Evolutionary conservation across 257 asterid species (phyloP), one percentile per base, ranked within the genome.

Genomic region (Nicotiana tabacum): DNA sequence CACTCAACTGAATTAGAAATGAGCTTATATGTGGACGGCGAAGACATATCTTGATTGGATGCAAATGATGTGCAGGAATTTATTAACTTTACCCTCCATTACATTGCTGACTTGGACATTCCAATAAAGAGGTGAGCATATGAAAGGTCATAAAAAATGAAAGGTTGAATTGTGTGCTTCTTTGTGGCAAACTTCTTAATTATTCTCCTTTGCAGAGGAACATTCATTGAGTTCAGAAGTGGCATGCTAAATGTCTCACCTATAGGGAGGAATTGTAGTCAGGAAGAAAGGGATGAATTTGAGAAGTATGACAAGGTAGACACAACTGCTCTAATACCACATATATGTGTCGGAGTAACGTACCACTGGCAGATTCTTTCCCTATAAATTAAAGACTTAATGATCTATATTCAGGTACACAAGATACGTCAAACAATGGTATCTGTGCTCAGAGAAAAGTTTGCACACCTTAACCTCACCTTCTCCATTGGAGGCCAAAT

Each of bases 181-280:
- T 70, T 39, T 66, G 9, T 76, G 48, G 70, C 57, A 37, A 70
- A 77, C 82, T 80, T 84, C 87, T 83, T 66, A 83, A 24, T 35
- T 62, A 33, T 51, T 12, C 29, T 70, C 61, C 13, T 81, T 82
- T 87, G 11, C 83, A 96, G 99, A 90, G 99, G 98, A 66, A 96
- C 98, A 64, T 96, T 96, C 82, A 90, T 96, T 57, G 99, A 96
- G 89, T 96, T 96, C 78, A 94, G 99, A 72, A 94, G 93, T 86
- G 99, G 99, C 81, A 94, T 96, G 99, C 89, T 96, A 82, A 96
- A 96, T 82, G 97, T 96, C 37, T 96, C 97, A 9, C 99, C 99
- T 79, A 96, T 96, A 29, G 99, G 99, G 80, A 91, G 99, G 87
- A 96, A 94, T 89, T 96, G 99, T 90, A 96, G 98, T 76, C 99